Evolutionary conservation across 371 early-diverging fungal species (phyloP).

Genomic region (Paramicrosporidium saccamoebae): DNA sequence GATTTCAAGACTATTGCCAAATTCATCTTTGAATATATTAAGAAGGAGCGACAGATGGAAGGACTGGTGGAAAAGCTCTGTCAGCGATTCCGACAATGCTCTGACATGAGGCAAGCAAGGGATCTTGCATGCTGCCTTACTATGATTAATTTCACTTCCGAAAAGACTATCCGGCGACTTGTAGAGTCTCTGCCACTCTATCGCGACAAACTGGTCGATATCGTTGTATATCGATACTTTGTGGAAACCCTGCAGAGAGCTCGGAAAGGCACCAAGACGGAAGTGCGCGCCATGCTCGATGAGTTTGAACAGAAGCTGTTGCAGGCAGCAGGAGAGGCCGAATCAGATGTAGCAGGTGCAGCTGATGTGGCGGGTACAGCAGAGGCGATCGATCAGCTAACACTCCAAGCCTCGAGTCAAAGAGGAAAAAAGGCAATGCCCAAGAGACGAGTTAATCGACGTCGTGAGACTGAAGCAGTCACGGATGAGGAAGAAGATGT

Average conservation of each 20-base stretch:
- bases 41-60: conserved; percentile 68
- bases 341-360: conserved; percentile 5
- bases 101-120: conserved; percentile 40
- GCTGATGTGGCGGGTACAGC: neutral
- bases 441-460: neutral
- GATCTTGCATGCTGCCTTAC: conserved; percentile 71
- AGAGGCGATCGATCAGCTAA: neutral
- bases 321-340: conserved; percentile 9
- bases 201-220: conserved; percentile 56
- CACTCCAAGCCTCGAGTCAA: conserved; percentile 1
- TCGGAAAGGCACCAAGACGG: conserved; percentile 18
- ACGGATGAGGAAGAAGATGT: neutral
- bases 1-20: conserved; percentile 55
- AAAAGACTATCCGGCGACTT: conserved; percentile 41
- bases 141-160: conserved; percentile 42
- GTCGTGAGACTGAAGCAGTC: neutral
- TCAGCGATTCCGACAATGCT: conserved; percentile 40
- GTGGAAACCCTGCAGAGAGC: conserved; percentile 48
- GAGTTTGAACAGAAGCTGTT: conserved; percentile 34
- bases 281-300: conserved; percentile 30
- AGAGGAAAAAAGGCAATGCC: conserved; percentile 1
- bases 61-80: conserved; percentile 77
- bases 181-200: conserved; percentile 37
- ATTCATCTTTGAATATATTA: conserved; percentile 69
- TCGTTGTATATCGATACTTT: conserved; percentile 35